Conservation (phyloP, 148 eudicot genomes). For the Amaranthus palmeri region DNA sequence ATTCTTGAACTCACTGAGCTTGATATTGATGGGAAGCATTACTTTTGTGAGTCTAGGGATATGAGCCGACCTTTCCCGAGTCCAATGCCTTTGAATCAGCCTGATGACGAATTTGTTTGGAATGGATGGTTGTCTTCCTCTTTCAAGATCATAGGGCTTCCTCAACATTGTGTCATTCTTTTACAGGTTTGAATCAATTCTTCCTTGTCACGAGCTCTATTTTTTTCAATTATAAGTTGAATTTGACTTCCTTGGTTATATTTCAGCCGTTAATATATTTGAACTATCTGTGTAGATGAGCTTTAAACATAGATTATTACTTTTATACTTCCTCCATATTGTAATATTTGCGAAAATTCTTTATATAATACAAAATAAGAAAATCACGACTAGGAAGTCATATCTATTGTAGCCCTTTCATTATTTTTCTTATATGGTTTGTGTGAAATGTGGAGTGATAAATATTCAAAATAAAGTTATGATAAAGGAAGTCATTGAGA, state of each 20-base stretch:
- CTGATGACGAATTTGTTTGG: conserved; percentile 97
- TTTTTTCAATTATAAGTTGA: neutral
- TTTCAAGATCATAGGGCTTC: conserved; percentile 80
- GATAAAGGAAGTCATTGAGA: no score
- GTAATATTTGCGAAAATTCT: no score
- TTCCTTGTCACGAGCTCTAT: neutral
- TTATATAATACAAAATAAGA: no score
- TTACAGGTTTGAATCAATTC: conserved; percentile 57
- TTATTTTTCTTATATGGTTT: no score
- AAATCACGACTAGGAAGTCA: no score
- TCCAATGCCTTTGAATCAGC: conserved; percentile 64
- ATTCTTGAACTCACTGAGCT: conserved; percentile 73
- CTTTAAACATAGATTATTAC: no score
- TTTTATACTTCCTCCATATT: no score
- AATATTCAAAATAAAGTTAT: no score
- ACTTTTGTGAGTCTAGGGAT: conserved; percentile 87
- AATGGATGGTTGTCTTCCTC: conserved; percentile 79
- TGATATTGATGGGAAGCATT: conserved; percentile 94
- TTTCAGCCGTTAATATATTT: no score
- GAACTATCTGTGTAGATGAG: no score
- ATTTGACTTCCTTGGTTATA: neutral
- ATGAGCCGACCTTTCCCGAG: conserved; percentile 93
- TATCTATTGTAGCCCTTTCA: no score
- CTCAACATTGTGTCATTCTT: conserved; percentile 80
- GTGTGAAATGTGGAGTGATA: no score